Percentiles rank a stretch among this genome's conserved stretches.
Conservation (phyloP, 495 filamentous ascomycete species). For the Penicillium fimorum region DNA sequence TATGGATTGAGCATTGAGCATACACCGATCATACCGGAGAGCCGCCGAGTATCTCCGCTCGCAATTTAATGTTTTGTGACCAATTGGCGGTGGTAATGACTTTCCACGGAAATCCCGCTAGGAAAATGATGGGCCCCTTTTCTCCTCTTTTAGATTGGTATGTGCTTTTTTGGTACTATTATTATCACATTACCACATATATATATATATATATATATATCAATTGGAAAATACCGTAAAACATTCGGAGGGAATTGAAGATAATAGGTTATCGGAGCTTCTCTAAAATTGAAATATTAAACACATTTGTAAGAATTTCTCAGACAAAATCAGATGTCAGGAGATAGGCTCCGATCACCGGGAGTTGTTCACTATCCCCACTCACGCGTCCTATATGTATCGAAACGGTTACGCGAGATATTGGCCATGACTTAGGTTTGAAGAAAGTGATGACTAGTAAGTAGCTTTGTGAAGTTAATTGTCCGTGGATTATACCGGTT, state of each 20-base stretch:
- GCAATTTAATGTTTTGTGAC: background rate
- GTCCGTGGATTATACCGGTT: no score
- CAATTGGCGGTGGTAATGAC: conserved; percentile 1
- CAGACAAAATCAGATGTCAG: background rate
- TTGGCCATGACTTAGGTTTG: no score
- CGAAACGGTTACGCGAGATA: background rate
- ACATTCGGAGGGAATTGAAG: background rate
- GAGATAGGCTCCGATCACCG: conserved; percentile 27
- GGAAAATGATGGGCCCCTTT: conserved; percentile 10
- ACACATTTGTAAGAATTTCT: background rate
- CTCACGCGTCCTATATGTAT: conserved; percentile 13
- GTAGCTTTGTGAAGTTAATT: no score
- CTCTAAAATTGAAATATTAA: background rate
- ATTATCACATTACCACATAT: background rate
- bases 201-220: no score
- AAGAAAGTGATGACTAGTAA: no score
- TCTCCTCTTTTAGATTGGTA: conserved; percentile 11
- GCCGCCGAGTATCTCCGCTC: conserved; percentile 28
- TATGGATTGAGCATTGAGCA: background rate
- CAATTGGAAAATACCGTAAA: background rate
- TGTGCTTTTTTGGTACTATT: conserved; percentile 5
- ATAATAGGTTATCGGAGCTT: background rate
- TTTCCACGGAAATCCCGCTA: conserved; percentile 6
- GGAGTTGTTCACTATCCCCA: conserved; percentile 12
- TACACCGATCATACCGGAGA: conserved; percentile 22